Conservation (phyloP, 805 yeast species). For the Saturnispora quitensis region DNA sequence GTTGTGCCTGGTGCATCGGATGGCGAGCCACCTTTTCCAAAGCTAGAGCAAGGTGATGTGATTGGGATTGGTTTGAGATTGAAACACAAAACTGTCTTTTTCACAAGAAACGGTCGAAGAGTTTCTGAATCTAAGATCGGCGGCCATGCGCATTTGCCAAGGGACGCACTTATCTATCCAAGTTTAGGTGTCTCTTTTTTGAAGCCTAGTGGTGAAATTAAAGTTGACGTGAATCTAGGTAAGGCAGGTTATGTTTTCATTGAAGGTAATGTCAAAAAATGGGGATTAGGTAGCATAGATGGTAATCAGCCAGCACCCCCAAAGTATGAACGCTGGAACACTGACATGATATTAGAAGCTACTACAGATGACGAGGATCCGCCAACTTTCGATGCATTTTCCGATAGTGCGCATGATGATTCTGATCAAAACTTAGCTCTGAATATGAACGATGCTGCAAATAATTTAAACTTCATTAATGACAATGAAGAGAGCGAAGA, state of each 20-base stretch:
- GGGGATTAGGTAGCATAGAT: conserved; percentile 90
- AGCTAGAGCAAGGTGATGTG: conserved; percentile 73
- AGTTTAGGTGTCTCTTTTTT: conserved; percentile 59
- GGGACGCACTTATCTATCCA: conserved; percentile 69
- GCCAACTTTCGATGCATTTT: conserved; percentile 43
- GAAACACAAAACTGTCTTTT: conserved; percentile 77
- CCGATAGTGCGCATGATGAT: conserved; percentile 15
- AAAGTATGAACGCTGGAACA: conserved; percentile 70
- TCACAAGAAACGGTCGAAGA: conserved; percentile 91
- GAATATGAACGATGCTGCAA: not conserved
- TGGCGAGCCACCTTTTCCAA: conserved; percentile 37
- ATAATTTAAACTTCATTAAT: not conserved
- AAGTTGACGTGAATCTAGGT: conserved; percentile 87
- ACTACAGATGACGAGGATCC: conserved; percentile 45
- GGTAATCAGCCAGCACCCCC: conserved; percentile 94
- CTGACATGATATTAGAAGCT: conserved; percentile 65
- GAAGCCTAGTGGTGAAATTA: conserved; percentile 44
- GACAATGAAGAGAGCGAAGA: not conserved
- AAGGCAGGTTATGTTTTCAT: conserved; percentile 83
- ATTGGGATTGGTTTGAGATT: conserved; percentile 86
- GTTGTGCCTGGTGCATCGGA: not conserved
- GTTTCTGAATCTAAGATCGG: conserved; percentile 73
- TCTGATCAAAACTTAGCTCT: conserved; percentile 25
- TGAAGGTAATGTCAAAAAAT: conserved; percentile 87
- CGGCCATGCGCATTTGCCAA: conserved; percentile 68